phyloP scores from a whole-genome alignment of 2,329 filamentous ascomycete genomes.

The Xylaria digitata region DNA sequence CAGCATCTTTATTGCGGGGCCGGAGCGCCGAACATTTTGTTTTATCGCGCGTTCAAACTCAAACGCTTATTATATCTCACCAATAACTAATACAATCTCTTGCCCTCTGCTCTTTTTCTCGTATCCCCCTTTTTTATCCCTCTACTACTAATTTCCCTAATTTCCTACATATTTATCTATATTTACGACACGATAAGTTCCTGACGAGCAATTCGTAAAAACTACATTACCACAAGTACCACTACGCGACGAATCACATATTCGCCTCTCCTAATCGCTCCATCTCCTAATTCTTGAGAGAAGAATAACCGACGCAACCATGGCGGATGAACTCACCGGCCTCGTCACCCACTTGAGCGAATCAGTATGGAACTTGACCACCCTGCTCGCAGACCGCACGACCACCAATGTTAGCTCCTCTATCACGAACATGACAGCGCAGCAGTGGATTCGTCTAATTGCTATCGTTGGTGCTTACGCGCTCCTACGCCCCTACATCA shows the following conservation, averaged over 20 bases:
- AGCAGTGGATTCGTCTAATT: slow-evolving; percentile 75
- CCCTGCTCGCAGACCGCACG: slow-evolving; percentile 51
- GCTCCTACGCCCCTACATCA: slow-evolving; percentile 78
- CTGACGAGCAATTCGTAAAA: background rate
- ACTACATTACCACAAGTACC: background rate
- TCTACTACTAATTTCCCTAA: slow-evolving; percentile 7
- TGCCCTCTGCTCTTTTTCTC: background rate
- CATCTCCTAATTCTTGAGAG: slow-evolving; percentile 8
- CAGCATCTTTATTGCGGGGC: slow-evolving; percentile 19
- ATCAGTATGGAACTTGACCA: slow-evolving; percentile 45
- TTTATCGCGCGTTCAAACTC: slow-evolving; percentile 32
- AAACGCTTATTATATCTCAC: slow-evolving; percentile 11
- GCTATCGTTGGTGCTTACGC: slow-evolving; percentile 78
- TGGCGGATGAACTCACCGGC: slow-evolving; percentile 49
- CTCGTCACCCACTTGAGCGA: slow-evolving; percentile 49
- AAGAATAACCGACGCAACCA: slow-evolving; percentile 34
- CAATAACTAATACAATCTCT: slow-evolving; percentile 3
- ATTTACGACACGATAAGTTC: background rate
- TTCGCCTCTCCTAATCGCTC: background rate
- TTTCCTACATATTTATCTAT: background rate
- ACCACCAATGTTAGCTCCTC: slow-evolving; percentile 62
- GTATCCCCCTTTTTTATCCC: background rate
- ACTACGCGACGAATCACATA: slow-evolving; percentile 10
- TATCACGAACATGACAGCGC: slow-evolving; percentile 62
- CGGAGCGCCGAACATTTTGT: slow-evolving; percentile 25